A percentile compares a stretch with the other conserved stretches of the same genome.
Conservation (phyloP, 331 rosid species). For the Spiraea crenata region DNA sequence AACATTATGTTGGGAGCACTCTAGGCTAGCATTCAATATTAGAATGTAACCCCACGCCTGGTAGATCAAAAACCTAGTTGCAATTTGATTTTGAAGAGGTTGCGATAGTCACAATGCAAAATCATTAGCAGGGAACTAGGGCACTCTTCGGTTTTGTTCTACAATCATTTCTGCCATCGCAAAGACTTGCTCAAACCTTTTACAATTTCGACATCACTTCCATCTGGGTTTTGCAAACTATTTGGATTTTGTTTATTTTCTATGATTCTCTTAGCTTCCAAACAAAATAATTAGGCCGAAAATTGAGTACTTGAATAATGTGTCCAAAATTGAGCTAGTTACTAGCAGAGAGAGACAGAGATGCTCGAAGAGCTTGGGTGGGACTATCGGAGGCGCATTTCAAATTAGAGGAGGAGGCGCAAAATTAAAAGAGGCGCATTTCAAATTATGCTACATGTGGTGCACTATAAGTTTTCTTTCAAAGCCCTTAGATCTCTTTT, state of each 20-base stretch:
- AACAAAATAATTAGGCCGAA: neutral
- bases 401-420: too few species aligned
- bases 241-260: neutral
- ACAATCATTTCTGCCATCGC: constrained; percentile 16
- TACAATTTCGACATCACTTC: constrained; percentile 74
- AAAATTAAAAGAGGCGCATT: too few species aligned
- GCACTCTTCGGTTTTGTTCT: constrained; percentile 54
- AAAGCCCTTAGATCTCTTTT: too few species aligned
- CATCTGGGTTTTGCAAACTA: constrained; percentile 11
- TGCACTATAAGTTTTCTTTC: too few species aligned
- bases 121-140: constrained; percentile 63
- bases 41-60: constrained; percentile 96
- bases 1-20: constrained; percentile 57
- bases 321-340: too few species aligned
- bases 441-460: too few species aligned
- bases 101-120: constrained; percentile 78
- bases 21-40: constrained; percentile 76
- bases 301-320: neutral
- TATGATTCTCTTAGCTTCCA: neutral
- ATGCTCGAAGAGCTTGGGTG: too few species aligned
- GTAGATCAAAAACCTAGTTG: neutral
- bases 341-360: too few species aligned
- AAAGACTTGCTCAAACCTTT: constrained; percentile 74
- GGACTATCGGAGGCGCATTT: too few species aligned
- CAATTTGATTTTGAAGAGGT: constrained; percentile 69